Evolutionary conservation across 2,329 filamentous ascomycete genomes (phyloP), one percentile per base, ranked within the genome.

Genomic region (Venturia nashicola): DNA sequence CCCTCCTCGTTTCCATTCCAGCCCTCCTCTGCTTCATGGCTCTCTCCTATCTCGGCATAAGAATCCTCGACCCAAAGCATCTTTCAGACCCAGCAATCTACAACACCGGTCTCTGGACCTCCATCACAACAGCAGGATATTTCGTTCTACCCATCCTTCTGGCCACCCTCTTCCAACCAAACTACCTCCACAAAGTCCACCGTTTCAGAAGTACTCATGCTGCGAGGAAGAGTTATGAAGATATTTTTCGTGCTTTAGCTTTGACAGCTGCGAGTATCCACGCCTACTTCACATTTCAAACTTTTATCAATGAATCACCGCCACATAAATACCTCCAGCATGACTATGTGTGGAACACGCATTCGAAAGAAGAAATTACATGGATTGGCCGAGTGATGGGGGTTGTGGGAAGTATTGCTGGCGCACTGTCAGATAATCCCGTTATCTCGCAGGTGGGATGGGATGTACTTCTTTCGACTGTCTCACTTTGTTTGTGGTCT

Each of bases 401-500:
- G 32, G 77, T 79, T 3, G 64, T 80, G 16, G 76, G 73, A 59
- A 78, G 75, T 69, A 72, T 82, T 14, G 75, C 81, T 34, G 79
- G 77, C 48, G 79, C 81, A 1, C 76, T 83, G 61, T 77, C 76
- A 65, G 81, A 82, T 62, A 83, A 87, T 69, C 84, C 84, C 0
- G 80, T 79, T 27, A 79, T 87, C 39, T 79, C 80, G 23, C 80
- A 78, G 20, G 80, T 81, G 0, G 82, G 80, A 6, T 80, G 80
- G 72, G 85, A 88, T 71, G 83, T 84, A 1, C 70, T 87, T 16
- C 74, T 86, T 43, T 83, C 80, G 27, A 75, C 76, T 1, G 65
- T 83, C 16, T 81, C 79, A 64, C 71, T 86, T n/a, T 78, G 82
- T 1, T 64, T 81, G 1, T 86, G 84, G 83, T 79, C 81, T n/a